Base-by-base conservation (phyloP, 495 filamentous ascomycete species). In the Rusavskia elegans region DNA sequence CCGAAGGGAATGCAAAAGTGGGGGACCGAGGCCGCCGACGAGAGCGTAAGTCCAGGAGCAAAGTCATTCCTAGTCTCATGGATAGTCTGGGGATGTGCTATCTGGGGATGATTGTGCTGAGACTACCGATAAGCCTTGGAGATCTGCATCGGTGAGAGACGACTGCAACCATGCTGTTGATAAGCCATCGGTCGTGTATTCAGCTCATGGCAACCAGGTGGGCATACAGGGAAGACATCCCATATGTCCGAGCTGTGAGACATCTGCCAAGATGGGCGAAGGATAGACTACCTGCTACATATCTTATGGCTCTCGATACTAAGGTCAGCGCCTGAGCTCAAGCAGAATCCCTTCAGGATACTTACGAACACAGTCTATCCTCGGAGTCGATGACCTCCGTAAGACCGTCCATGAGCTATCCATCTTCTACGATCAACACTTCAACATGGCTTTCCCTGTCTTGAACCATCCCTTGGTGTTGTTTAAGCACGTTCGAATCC, bases 11-110 rank as follows among this genome's bases (percentile, higher is more conserved):
- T 21, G 56, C 44, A 63, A 66, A 27, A 60, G 66, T 35, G 56
- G 57, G 1, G 59, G 64, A 10, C 32, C 32, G 13, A 10, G 32
- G 32, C 32, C 32, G 32, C 0, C 50, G 57, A 1, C 57, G 56
- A 40, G 66, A 65, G n/a, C 56, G 60, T 36, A 53, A 48, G 45
- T 52, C 38, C 32, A 54, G 2, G 55, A 59, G 57, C 48, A 68
- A 57, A 49, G 65, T 13, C 46, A 65, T 61, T 55, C 85, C 84
- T 25, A 75, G 67, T 35, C 59, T 89, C 20, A 64, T 83, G 42
- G 84, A 82, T 50, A 75, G 74, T 3, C 62, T 89, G 19, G 77
- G 68, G 3, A 58, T 85, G 6, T 85, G 81, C 59, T 89, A 89
- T 63, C 61, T 87, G 13, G 84, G 74, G 2, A 66, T 71, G 2